Base-by-base conservation (phyloP, 2,329 filamentous ascomycete species). In the Trichoderma atrobrunneum region DNA sequence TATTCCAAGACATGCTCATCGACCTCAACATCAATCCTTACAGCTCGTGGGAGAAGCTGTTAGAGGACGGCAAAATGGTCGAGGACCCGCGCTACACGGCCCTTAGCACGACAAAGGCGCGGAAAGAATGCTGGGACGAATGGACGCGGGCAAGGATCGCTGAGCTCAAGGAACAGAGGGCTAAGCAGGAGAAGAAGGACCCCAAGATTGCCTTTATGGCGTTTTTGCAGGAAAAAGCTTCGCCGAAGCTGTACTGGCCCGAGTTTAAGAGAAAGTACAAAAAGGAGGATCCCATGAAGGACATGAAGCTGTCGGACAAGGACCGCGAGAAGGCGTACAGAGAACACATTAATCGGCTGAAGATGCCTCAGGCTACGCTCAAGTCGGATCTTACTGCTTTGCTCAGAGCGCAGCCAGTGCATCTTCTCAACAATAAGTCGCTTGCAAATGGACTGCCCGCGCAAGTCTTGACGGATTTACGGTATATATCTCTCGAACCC, bases 211-310 rank as follows among this genome's bases (percentile, higher is more conserved):
- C 91, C 1, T 99, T 97, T 80, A 84, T 98, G 73, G 87, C 88
- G 0, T 92, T 99, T 74, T 85, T 99, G 34, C 90, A 95, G 74
- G 89, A 91, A 63, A 89, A 94, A 76, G 95, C 95, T 0, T 96
- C 91, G 0, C 92, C 93, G 0, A 98, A 97, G 82, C 87, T 99
- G 1, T 99, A 97, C 85, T 99, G 96, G 96, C 92, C 93, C 0
- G 96, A 99, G 80, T 99, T 99, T 82, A 94, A 93, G 77, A 87
- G 96, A 39, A 99, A 98, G 79, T 96, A 90, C 82, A 92, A 92
- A 75, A 95, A 92, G 75, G 94, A 97, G 74, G 81, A 88, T 0
- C 88, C 91, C 67, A 94, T 99, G 92, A 92, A 91, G 73, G 92
- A 95, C 72, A 84, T 88, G 34, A 88, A 86, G 65, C 85, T 95